These are phyloP conservation scores for Fusarium avenaceum DNA, from an alignment of 2,329 filamentous ascomycete species.

Conservation along the genomic window DNA sequence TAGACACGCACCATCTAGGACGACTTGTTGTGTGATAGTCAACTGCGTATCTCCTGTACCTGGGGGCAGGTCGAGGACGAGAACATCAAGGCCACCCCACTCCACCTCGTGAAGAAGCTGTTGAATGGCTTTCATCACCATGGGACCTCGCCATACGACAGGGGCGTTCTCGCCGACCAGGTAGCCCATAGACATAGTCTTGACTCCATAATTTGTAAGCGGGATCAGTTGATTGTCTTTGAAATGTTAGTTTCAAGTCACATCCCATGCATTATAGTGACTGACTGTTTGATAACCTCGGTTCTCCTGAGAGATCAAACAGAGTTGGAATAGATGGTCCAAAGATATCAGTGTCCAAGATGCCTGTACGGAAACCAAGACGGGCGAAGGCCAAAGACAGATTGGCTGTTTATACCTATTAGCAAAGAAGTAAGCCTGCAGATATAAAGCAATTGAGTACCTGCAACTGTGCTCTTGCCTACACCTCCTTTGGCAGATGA, in stretches of 20 bases:
- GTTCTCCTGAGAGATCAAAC: constrained; percentile 84
- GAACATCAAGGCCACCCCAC: constrained; percentile 89
- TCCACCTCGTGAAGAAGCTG: constrained; percentile 96
- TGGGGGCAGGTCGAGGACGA: constrained; percentile 91
- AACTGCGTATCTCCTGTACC: constrained; percentile 96
- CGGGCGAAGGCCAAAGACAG: constrained; percentile 88
- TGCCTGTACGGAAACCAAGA: constrained; percentile 83
- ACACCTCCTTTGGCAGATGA: constrained; percentile 99
- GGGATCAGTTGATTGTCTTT: constrained; percentile 85
- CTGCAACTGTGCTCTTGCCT: constrained; percentile 93
- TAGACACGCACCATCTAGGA: constrained; percentile 77
- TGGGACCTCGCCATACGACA: constrained; percentile 94
- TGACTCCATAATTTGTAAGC: constrained; percentile 92
- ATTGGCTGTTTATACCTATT: constrained; percentile 70
- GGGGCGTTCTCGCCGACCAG: constrained; percentile 83
- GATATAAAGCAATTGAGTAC: constrained; percentile 56
- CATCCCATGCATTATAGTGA: constrained; percentile 19
- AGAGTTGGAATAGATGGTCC: constrained; percentile 94
- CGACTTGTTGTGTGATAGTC: constrained; percentile 94
- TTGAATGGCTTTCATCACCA: constrained; percentile 98
- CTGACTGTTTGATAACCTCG: constrained; percentile 79
- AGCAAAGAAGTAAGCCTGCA: neutral
- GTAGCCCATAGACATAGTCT: constrained; percentile 99
- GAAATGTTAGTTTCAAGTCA: constrained; percentile 17
- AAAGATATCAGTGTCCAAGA: constrained; percentile 97